Evolutionary conservation across 1,284 basidiomycete species (phyloP).

Genomic region (Pisolithus thermaeus): DNA sequence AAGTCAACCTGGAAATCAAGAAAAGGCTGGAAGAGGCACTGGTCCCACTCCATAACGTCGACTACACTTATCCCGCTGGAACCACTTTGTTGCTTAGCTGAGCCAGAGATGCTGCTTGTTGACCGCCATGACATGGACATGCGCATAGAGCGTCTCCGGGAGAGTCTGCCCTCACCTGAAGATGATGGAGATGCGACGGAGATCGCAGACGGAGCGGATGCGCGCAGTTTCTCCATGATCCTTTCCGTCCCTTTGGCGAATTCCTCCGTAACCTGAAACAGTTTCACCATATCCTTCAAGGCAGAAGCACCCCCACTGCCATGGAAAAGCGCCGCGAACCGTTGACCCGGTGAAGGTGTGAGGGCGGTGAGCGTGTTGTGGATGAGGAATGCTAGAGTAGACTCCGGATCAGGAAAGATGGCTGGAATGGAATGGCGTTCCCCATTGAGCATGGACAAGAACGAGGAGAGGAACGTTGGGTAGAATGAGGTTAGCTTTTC

Average conservation of each 20-base stretch:
- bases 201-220: conserved; percentile 32
- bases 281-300: conserved; percentile 64
- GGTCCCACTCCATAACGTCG: conserved; percentile 74
- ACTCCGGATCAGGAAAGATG: conserved; percentile 76
- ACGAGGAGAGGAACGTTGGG: conserved; percentile 64
- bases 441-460: conserved; percentile 58
- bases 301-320: conserved; percentile 54
- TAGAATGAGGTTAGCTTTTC: conserved; percentile 60
- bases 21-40: conserved; percentile 87
- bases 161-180: conserved; percentile 18
- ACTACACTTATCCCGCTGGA: conserved; percentile 10
- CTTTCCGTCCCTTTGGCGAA: conserved; percentile 70
- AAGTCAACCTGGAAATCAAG: conserved; percentile 85
- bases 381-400: conserved; percentile 74
- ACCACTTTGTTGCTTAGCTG: conserved; percentile 12
- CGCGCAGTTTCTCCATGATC: conserved; percentile 69
- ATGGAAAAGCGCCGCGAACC: conserved; percentile 62
- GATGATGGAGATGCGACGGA: conserved; percentile 12
- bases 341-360: conserved; percentile 74
- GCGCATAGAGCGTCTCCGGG: conserved; percentile 55
- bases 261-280: conserved; percentile 73
- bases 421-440: conserved; percentile 72
- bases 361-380: conserved; percentile 74
- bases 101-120: conserved; percentile 13
- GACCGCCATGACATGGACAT: conserved; percentile 70